Conservation (phyloP, 768 basidiomycete genomes). For the Phylloporus arenicola region DNA sequence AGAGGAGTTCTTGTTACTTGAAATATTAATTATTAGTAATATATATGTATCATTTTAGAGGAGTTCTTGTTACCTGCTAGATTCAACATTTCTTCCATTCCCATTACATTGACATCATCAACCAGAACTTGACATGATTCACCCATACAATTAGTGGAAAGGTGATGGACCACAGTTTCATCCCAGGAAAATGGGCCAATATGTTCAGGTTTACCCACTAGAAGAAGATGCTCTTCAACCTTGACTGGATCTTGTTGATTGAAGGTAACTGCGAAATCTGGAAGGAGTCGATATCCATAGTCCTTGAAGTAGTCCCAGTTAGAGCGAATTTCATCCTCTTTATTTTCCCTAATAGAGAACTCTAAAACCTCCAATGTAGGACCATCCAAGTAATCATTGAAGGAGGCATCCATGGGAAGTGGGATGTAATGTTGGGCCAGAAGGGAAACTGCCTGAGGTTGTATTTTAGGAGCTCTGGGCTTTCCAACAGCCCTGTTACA, state of each 20-base stretch:
- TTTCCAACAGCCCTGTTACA: not conserved
- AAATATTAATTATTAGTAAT: no score
- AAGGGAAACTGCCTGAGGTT: not conserved
- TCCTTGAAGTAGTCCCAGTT: conserved; percentile 9
- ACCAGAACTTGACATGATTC: not conserved
- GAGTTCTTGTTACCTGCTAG: not conserved
- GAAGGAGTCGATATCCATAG: conserved; percentile 2
- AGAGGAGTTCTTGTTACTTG: not conserved
- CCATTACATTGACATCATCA: not conserved
- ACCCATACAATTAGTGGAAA: not conserved
- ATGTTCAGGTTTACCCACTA: not conserved
- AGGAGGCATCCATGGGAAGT: not conserved
- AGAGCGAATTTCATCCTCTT: not conserved
- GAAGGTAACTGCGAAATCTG: conserved; percentile 1
- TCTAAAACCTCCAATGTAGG: conserved; percentile 5
- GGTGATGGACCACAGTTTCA: not conserved
- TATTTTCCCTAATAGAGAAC: not conserved
- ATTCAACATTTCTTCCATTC: not conserved
- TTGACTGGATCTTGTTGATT: not conserved
- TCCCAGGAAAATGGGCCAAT: not conserved
- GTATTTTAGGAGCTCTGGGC: not conserved
- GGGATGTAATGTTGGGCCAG: not conserved
- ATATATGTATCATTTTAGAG: no score
- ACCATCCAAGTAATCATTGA: not conserved
- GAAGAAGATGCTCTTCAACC: not conserved